Base-by-base conservation (phyloP, 345 rosid genomes). In the Syzygium aqueum region DNA sequence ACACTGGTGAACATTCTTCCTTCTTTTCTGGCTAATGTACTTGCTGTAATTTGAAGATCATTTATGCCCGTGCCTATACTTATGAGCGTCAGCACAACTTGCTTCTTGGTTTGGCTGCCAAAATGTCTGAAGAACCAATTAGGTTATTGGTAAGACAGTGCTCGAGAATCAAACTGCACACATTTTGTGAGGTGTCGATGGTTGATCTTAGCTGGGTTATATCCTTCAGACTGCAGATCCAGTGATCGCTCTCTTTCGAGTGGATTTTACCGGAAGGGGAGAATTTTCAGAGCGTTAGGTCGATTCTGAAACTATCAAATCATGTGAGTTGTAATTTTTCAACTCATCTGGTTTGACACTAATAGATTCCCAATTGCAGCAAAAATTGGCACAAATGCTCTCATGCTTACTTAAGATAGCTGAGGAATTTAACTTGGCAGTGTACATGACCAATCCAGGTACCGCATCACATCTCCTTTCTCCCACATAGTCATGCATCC, bases 271-370 rank as follows among this genome's bases (percentile, higher is more conserved):
- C 16, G 99, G 99, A 84, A 94, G 99, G 92, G 98, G 99, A 59
- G 98, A 97, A 90, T 97, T 97, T 65, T 98, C 98, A 61, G 97
- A 97, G 56, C 97, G 98, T 49, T 98, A 95, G 97, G 99, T 97
- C 86, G 89, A 49, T 49, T 43, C 46, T 43, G n/a, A 10, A 28
- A 22, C 84, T 33, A 65, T 85, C 87, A 67, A 15, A 77, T 61
- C 40, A 63, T 88, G 84, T 21, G 21, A 49, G 84, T 51, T 50
- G 84, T 37, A 22, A 37, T 56, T 57, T 28, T 28, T 10, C 22
- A 51, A 23, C 46, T 3, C 0, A 37, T 23, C 57, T 73, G 15
- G 53, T 17, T 84, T 28, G 78, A 77, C 30, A 52, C 21, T 5
- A 85, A 21, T 3, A 4, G 2, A 11, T 90, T 52, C 57, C 49